Conservation (phyloP, 805 yeast species). For the Nematodospora valgi region DNA sequence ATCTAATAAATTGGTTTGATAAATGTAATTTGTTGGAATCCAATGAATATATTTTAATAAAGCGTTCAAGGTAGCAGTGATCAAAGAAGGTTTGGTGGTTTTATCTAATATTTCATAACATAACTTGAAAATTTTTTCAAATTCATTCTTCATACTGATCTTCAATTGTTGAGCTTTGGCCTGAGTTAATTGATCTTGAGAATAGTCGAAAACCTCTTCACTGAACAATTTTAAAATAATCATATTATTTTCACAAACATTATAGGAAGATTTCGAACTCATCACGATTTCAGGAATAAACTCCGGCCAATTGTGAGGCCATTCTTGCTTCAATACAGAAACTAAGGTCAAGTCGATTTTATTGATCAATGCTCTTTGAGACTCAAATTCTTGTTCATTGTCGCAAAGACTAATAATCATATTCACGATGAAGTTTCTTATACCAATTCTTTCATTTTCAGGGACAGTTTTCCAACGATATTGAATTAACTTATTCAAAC, state of each 20-base stretch:
- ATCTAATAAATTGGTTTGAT: slow-evolving; percentile 78
- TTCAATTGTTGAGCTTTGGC: slow-evolving; percentile 85
- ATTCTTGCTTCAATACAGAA: slow-evolving; percentile 92
- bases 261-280: slow-evolving; percentile 78
- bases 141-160: slow-evolving; percentile 81
- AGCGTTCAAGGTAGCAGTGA: slow-evolving; percentile 80
- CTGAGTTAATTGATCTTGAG: slow-evolving; percentile 96
- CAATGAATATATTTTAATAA: slow-evolving; percentile 85
- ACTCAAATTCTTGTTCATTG: slow-evolving; percentile 65
- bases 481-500: slow-evolving; percentile 83
- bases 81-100: slow-evolving; percentile 78
- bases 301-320: slow-evolving; percentile 99
- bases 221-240: slow-evolving; percentile 80
- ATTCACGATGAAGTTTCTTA: slow-evolving; percentile 87
- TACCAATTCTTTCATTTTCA: slow-evolving; percentile 83
- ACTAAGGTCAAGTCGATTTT: slow-evolving; percentile 93
- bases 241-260: slow-evolving; percentile 98
- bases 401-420: slow-evolving; percentile 92
- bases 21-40: slow-evolving; percentile 89
- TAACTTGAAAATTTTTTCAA: slow-evolving; percentile 86
- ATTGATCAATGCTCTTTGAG: slow-evolving; percentile 79
- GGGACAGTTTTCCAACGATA: slow-evolving; percentile 94
- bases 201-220: slow-evolving; percentile 94
- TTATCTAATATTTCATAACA: slow-evolving; percentile 93
- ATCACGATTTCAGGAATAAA: slow-evolving; percentile 90